Evolutionary conservation across 2,329 filamentous ascomycete species (phyloP), one percentile per base, ranked within the genome.

Genomic region (Fusarium praegraminearum): DNA sequence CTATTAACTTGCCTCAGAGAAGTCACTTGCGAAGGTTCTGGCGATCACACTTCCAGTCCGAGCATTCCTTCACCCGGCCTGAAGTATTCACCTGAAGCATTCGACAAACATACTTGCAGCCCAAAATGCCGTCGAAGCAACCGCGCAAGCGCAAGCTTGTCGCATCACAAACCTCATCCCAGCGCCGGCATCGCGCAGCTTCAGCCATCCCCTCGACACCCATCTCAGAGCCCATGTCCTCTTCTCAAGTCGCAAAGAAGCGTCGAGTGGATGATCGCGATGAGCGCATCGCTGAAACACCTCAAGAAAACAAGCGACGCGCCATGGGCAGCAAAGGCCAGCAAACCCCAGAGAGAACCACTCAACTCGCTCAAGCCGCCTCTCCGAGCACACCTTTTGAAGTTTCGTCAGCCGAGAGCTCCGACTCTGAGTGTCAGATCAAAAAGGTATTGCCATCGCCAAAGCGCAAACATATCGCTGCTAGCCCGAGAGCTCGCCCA

Each of bases 351-450:
- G 38, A 46, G 18, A 50, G 52, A 51, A 28, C 20, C 4, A 35
- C 24, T 7, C 57, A 59, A 20, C 53, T 57, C 5, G 18, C 40
- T 9, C 47, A 49, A 18, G 73, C 60, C 24, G 46, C n/a, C 16
- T 73, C 73, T 15, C 71, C 68, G 3, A 49, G 49, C 16, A 53
- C 62, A 3, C 62, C 73, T 7, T 71, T 74, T 30, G 60, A 62
- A 13, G 62, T 75, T 12, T 72, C 70, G 4, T 75, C 73, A 10
- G 52, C 28, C 16, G 67, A 66, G 10, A 57, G 55, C 35, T 70
- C 67, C 8, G 64, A 53, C 41, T 67, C 67, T 15, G 72, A 73
- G 7, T 68, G 61, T 20, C 41, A 65, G 54, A 65, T 71, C 11
- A 45, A 57, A 28, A 47, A 65, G 12, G 56, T 70, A 2, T 30